Base-by-base conservation (phyloP, 805 yeast species). In the Candida silvicultrix region DNA sequence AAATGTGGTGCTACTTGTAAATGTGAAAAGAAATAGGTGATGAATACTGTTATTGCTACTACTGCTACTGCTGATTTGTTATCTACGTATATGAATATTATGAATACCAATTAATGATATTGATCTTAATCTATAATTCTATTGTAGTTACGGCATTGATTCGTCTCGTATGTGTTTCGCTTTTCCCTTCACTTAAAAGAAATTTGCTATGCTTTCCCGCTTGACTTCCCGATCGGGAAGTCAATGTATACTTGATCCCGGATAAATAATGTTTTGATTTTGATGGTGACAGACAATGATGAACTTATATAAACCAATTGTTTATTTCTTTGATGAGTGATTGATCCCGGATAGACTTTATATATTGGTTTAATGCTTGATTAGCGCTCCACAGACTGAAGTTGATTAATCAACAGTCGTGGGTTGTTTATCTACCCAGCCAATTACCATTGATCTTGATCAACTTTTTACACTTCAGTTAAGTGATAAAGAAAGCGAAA, bases 401-500 rank as follows among this genome's bases (percentile, higher is more conserved):
- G 3, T 16, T n/a, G 19, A 16, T 32, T 4, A 11, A 6, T 34
- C 21, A n/a, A n/a, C n/a, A n/a, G n/a, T n/a, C n/a, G n/a, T n/a
- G n/a, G n/a, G n/a, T n/a, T n/a, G n/a, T n/a, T n/a, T n/a, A n/a
- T 18, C 14, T 16, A 34, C 4, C 25, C 23, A 20, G 21, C 25
- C 21, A 16, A 35, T 35, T 31, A 8, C 29, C n/a, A n/a, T n/a
- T n/a, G n/a, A n/a, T n/a, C n/a, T n/a, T n/a, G n/a, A 31, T 11
- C 31, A 31, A 31, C 9, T 15, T 10, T 18, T 15, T n/a, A 4
- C n/a, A 23, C 38, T 47, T 55, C 44, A 42, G 44, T 39, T 44
- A 58, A 58, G 60, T 58, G 62, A 56, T 56, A 56, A 53, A 46
- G 46, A 50, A 41, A 58, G 62, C 62, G 62, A 58, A 50, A n/a